phyloP scores from a whole-genome alignment of 1,139 yeast species.

The Sugiyamaella pinicola region DNA sequence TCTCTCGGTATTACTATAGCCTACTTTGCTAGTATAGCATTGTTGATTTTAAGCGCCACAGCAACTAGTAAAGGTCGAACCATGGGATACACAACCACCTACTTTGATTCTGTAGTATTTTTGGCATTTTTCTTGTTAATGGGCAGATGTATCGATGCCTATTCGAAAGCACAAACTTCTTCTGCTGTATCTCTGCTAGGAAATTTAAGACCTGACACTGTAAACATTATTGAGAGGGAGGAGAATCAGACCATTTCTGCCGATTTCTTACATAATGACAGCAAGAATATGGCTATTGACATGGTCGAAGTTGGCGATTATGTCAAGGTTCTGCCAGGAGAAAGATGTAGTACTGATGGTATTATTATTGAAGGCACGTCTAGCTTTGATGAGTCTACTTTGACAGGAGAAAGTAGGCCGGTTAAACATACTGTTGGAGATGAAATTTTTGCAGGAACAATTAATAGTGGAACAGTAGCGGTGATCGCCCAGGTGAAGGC shows the following conservation, averaged over 20 bases:
- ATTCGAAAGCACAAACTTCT: conserved; percentile 67
- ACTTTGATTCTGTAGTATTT: conserved; percentile 78
- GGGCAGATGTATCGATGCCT: conserved; percentile 68
- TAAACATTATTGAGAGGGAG: conserved; percentile 51
- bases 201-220: conserved; percentile 53
- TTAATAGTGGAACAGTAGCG: conserved; percentile 59
- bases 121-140: conserved; percentile 68
- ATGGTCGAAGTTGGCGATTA: conserved; percentile 65
- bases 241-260: conserved; percentile 23
- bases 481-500: conserved; percentile 61
- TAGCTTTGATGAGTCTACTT: conserved; percentile 73
- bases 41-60: conserved; percentile 54
- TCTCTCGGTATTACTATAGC: conserved; percentile 72
- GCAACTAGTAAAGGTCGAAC: conserved; percentile 33
- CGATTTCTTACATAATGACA: conserved; percentile 20
- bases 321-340: conserved; percentile 63
- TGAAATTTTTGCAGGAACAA: conserved; percentile 71
- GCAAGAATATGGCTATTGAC: conserved; percentile 50
- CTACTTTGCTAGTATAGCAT: conserved; percentile 65
- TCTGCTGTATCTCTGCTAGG: conserved; percentile 61
- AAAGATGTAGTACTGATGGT: conserved; percentile 73
- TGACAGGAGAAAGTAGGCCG: conserved; percentile 77
- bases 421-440: conserved; percentile 63
- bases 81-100: conserved; percentile 61
- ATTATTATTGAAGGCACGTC: conserved; percentile 59